These are phyloP conservation scores for Rubus idaeus DNA, from an alignment of 306 rosid species.

Conservation along the genomic window DNA sequence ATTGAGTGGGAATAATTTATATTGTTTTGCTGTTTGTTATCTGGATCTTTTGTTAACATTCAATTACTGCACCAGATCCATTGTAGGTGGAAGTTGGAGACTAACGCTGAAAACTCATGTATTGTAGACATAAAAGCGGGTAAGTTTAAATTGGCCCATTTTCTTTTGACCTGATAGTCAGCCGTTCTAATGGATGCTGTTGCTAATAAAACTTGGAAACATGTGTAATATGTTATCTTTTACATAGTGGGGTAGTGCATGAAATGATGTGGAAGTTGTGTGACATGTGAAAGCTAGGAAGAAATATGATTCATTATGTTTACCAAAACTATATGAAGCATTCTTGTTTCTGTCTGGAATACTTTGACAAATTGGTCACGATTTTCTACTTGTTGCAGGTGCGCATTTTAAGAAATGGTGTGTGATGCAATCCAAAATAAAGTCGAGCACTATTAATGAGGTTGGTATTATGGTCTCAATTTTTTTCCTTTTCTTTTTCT, in stretches of 20 bases:
- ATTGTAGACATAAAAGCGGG: constrained; percentile 81
- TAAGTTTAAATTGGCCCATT: constrained; percentile 38
- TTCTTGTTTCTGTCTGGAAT: neutral
- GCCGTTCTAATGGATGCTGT: neutral
- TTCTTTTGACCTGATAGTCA: neutral
- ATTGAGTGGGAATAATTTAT: neutral
- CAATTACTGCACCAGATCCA: constrained; percentile 61
- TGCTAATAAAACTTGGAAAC: neutral
- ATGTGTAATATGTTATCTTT: neutral
- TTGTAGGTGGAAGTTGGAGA: constrained; percentile 76
- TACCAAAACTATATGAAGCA: neutral
- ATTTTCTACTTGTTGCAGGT: constrained; percentile 47
- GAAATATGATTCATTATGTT: neutral
- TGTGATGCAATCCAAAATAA: constrained; percentile 93
- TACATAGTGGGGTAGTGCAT: neutral
- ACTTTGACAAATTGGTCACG: constrained; percentile 19
- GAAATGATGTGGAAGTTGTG: neutral
- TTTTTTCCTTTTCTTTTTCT: constrained; percentile 8
- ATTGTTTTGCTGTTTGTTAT: neutral
- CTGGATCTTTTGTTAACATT: constrained; percentile 15
- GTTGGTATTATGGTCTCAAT: constrained; percentile 40
- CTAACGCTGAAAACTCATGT: constrained; percentile 55
- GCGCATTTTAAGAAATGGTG: constrained; percentile 99
- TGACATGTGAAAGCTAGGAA: neutral
- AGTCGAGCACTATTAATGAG: constrained; percentile 86